A percentile compares a stretch with the other conserved stretches of the same genome.
These are phyloP conservation scores for Camellia lanceoleosa DNA, from an alignment of 148 eudicot genomes.

Conservation along the genomic window DNA sequence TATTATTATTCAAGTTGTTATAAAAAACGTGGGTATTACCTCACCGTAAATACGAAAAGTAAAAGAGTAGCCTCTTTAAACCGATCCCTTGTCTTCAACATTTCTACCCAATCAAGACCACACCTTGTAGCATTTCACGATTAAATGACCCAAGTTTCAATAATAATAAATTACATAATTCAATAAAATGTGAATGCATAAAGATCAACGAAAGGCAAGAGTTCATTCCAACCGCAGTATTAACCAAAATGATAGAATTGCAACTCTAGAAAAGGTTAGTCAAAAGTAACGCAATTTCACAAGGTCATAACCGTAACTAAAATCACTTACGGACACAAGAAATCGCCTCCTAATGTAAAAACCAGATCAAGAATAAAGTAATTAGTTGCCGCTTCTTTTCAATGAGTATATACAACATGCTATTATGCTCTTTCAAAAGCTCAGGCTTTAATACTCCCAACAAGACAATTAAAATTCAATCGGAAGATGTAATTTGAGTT, in stretches of 20 bases:
- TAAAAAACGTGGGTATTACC: conserved; percentile 57
- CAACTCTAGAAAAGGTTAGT: conserved; percentile 3
- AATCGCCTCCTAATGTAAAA: background rate
- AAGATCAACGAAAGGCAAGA: background rate
- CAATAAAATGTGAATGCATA: background rate
- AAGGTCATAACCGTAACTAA: background rate
- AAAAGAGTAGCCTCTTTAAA: conserved; percentile 92
- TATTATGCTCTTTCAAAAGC: background rate
- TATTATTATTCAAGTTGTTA: background rate
- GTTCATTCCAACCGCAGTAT: background rate
- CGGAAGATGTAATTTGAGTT: background rate
- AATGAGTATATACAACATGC: background rate
- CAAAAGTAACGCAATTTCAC: background rate
- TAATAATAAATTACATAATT: conserved; percentile 8
- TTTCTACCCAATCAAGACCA: conserved; percentile 98
- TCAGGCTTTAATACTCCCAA: background rate
- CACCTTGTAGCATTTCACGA: conserved; percentile 78
- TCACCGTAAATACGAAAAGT: conserved; percentile 94
- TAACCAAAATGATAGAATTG: background rate
- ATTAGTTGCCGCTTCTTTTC: background rate
- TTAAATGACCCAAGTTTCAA: conserved; percentile 68
- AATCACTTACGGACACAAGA: background rate
- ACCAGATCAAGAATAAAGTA: background rate
- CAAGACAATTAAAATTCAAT: background rate
- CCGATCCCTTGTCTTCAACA: conserved; percentile 79